Evolutionary conservation across 352 stramenopile species (phyloP), one percentile per base, ranked within the genome.

Genomic region (Globisporangium splendens): DNA sequence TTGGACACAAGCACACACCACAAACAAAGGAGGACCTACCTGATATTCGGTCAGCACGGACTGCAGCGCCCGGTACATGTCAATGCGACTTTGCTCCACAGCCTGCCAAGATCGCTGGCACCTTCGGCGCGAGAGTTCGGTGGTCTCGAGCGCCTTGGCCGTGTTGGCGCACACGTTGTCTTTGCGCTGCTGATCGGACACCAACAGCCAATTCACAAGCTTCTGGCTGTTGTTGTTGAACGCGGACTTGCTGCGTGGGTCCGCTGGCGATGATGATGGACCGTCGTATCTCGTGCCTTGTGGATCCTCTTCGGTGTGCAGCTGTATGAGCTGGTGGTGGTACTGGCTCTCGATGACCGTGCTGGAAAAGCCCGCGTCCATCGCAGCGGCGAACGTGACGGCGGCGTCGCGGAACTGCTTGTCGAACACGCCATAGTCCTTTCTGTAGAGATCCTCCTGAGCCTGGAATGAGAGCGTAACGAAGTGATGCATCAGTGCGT

Each of bases 31-130:
- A 18, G 20, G 11, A 18, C 38, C 14, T 52, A 91, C 85, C 72
- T 95, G 85, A 43, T 92, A 95, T 15, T 92, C 85, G 42, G 77
- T 88, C 17, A 95, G 65, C 1, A 95, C 71, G 0, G 61, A 77
- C 64, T 95, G 85, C 11, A 90, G 62, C 41, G 72, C 59, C 1
- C 82, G 79, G 28, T 81, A 93, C 74, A 90, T 83, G 31, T 76
- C 80, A 15, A 93, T 56, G 21, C 83, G 72, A 33, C 80, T 79
- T 8, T 75, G 68, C 56, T 95, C 83, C 13, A 92, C 72, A 3
- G 49, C 54, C 57, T 76, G 66, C 80, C 83, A 95, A 0, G 77
- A 78, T 41, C 73, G 52, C 7, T 75, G 73, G 38, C 85, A 95
- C 47, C 87, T 89, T 17, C 71, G 70, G 21, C 85, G 72, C 0